Evolutionary conservation across 148 eudicot species (phyloP).

Genomic region (Agrostemma githago): DNA sequence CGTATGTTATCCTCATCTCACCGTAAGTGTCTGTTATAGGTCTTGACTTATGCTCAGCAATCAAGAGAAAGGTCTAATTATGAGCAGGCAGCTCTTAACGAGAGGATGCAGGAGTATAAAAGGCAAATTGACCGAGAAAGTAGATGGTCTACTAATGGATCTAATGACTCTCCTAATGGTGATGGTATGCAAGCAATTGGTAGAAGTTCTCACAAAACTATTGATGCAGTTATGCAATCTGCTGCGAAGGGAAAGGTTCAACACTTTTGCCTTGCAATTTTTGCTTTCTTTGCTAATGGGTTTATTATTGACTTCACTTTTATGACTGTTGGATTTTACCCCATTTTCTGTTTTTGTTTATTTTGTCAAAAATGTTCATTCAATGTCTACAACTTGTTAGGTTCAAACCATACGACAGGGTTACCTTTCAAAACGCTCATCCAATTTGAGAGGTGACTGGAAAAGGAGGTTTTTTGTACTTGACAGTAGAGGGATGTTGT

Average conservation of each 20-base stretch:
- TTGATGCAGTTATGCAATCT: slow-evolving; percentile 97
- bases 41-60: slow-evolving; percentile 89
- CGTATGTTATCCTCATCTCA: background rate
- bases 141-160: slow-evolving; percentile 78
- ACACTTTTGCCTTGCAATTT: slow-evolving; percentile 3
- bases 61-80: slow-evolving; percentile 91
- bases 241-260: slow-evolving; percentile 88
- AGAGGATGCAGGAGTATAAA: slow-evolving; percentile 95
- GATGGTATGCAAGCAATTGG: slow-evolving; percentile 95
- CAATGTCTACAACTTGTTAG: slow-evolving; percentile 31
- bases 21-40: slow-evolving; percentile 39
- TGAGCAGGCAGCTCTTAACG: slow-evolving; percentile 92
- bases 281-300: background rate
- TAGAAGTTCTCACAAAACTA: slow-evolving; percentile 94
- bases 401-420: slow-evolving; percentile 98
- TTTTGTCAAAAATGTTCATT: slow-evolving; percentile 1
- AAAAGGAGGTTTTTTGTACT: slow-evolving; percentile 97
- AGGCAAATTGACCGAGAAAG: slow-evolving; percentile 92
- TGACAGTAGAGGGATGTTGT: slow-evolving; percentile 92
- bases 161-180: slow-evolving; percentile 86
- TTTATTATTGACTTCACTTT: background rate
- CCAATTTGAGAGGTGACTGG: slow-evolving; percentile 95
- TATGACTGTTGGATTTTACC: background rate
- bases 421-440: slow-evolving; percentile 91
- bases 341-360: background rate